Base-by-base conservation (phyloP, 129 eudicot species). In the Scalesia atractyloides region DNA sequence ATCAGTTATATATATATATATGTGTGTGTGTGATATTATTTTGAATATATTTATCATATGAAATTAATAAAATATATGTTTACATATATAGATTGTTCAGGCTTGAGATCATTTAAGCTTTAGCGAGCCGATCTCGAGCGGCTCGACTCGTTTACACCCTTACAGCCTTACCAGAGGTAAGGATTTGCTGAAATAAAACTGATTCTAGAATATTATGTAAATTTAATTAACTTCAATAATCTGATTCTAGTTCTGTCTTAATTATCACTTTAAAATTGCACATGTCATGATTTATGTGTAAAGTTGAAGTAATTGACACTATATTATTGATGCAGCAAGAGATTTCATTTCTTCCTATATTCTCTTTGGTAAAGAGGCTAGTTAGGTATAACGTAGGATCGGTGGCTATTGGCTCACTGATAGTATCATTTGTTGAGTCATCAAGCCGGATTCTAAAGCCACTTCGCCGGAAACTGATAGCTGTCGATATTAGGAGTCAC, bases 321-420 rank as follows among this genome's bases (percentile, higher is more conserved):
- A 69, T 19, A 36, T 52, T 70, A 64, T 48, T 41, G 19, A 60
- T 87, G 92, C 95, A 93, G 97, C 82, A 82, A 50, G 91, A 84
- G 69, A 84, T 93, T 69, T 92, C 96, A 9, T 93, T 93, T 82
- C 91, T 93, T 78, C 98, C 97, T 0, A 93, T 90, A 66, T 87
- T 93, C 60, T 83, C 92, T 66, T 93, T 97, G 13, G 80, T 86
- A 82, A 93, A 93, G 84, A 83, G 98, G 81, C 97, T 93, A n/a
- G 64, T 64, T 41, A 82, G 98, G 64, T 93, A 93, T 70, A 86
- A 81, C 57, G 83, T 87, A 18, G 98, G 98, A 14, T 93, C 98
- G 16, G 81, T 94, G 71, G 98, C 97, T 48, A 43, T 90, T 73
- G 97, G 96, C 39, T 94, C 97, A 59, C 80, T 94, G 3, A 52